These are phyloP conservation scores for Coccomyxa sp. DNA, from an alignment of 139 green algal species.

Conservation along the genomic window DNA sequence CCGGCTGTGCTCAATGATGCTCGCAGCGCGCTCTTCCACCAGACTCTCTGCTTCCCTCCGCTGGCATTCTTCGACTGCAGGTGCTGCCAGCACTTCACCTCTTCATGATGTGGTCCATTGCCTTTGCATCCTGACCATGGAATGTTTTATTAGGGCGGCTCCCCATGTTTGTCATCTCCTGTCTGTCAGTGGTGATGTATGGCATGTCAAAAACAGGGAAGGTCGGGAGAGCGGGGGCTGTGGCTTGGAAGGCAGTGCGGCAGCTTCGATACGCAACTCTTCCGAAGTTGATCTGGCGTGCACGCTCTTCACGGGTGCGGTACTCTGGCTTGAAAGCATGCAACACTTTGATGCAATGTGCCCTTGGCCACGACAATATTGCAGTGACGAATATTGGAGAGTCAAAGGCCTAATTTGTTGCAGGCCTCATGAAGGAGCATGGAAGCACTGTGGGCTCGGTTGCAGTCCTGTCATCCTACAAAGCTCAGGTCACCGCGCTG, in stretches of 20 bases:
- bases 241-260: too few relatives aligned
- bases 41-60: constrained; percentile 17
- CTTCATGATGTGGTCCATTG: too few relatives aligned
- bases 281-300: constrained; percentile 30
- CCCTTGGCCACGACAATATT: too few relatives aligned
- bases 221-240: too few relatives aligned
- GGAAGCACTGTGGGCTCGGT: constrained; percentile 28
- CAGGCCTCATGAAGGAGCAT: constrained; percentile 30
- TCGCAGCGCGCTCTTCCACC: constrained; percentile 42
- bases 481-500: constrained; percentile 43
- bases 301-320: constrained; percentile 29
- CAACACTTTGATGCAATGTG: not conserved
- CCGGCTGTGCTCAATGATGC: constrained; percentile 16
- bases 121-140: too few relatives aligned
- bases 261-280: constrained; percentile 33
- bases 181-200: too few relatives aligned
- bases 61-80: constrained; percentile 42
- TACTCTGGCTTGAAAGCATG: not conserved
- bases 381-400: not conserved
- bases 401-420: not conserved
- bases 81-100: not conserved
- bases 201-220: too few relatives aligned
- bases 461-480: constrained; percentile 60
- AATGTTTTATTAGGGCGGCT: too few relatives aligned
- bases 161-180: too few relatives aligned